Evolutionary conservation across 2,329 filamentous ascomycete species (phyloP).

Genomic region (Cercospora zeae-maydis): DNA sequence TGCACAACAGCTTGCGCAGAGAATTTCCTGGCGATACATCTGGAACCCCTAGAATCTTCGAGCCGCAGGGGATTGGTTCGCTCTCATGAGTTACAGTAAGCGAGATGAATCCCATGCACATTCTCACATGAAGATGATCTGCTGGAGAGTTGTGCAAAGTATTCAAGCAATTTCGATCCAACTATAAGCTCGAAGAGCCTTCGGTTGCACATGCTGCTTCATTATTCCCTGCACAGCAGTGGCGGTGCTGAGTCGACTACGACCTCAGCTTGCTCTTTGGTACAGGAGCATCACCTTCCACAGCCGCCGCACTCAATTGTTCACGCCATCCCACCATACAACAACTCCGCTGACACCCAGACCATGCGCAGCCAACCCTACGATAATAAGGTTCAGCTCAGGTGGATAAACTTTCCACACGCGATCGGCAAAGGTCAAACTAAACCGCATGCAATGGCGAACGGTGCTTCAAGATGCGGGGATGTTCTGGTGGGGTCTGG

Average conservation of each 20-base stretch:
- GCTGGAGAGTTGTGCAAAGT: background rate
- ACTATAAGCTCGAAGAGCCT: background rate
- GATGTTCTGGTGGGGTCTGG: conserved; percentile 1
- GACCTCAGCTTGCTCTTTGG: background rate
- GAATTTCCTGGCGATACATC: background rate
- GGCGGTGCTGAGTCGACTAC: background rate
- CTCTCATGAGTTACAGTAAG: background rate
- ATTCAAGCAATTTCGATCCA: background rate
- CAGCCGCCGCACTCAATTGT: background rate
- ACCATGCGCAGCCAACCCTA: background rate
- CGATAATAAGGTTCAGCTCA: conserved; percentile 4
- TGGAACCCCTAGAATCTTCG: too few relatives aligned
- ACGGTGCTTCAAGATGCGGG: conserved; percentile 12
- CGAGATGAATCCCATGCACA: background rate
- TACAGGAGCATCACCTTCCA: background rate
- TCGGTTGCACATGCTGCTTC: background rate
- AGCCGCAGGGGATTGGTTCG: background rate
- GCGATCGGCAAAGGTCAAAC: conserved; percentile 14
- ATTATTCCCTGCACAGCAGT: background rate
- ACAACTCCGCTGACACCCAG: background rate
- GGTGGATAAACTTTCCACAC: conserved; percentile 14
- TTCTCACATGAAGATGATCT: background rate
- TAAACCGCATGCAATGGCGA: conserved; percentile 1
- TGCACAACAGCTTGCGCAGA: too few relatives aligned
- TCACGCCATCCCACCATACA: background rate